A percentile compares a stretch with the other conserved stretches of the same genome.
Conservation (phyloP, 2,329 filamentous ascomycete species). For the Neurospora sp. region DNA sequence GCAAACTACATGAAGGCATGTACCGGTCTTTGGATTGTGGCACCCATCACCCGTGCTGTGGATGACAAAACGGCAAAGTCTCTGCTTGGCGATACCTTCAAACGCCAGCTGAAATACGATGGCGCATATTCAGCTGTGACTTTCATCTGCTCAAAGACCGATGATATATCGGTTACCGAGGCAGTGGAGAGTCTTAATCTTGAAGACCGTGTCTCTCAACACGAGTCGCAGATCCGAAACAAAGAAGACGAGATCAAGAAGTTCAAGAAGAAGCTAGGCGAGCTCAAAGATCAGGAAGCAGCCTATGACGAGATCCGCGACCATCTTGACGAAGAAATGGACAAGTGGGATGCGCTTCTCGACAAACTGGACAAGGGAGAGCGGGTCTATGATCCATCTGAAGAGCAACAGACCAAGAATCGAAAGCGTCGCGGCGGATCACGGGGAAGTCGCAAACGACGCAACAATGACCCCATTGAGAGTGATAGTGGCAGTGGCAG, state of each 20-base stretch:
- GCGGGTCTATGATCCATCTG: slow-evolving; percentile 15
- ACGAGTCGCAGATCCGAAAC: slow-evolving; percentile 5
- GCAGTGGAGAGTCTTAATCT: slow-evolving; percentile 15
- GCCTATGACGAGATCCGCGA: slow-evolving; percentile 19
- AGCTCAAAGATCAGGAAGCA: slow-evolving; percentile 16
- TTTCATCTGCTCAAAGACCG: slow-evolving; percentile 54
- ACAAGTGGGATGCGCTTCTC: slow-evolving; percentile 16
- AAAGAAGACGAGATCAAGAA: background rate
- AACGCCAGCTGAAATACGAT: slow-evolving; percentile 47
- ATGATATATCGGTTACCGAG: slow-evolving; percentile 36
- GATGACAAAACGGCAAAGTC: slow-evolving; percentile 49
- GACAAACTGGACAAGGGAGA: slow-evolving; percentile 10
- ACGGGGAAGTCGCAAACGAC: slow-evolving; percentile 10
- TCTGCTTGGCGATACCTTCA: slow-evolving; percentile 46
- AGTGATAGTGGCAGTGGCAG: background rate
- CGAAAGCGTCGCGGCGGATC: slow-evolving; percentile 14
- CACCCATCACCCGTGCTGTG: slow-evolving; percentile 49
- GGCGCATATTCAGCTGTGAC: slow-evolving; percentile 42
- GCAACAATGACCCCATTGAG: background rate
- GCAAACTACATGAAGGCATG: slow-evolving; percentile 51
- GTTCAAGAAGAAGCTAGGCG: background rate
- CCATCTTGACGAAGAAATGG: slow-evolving; percentile 12
- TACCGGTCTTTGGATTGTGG: slow-evolving; percentile 50
- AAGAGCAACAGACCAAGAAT: slow-evolving; percentile 11
- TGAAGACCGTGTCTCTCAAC: slow-evolving; percentile 10